Evolutionary conservation across 1,284 basidiomycete species (phyloP), one percentile per base, ranked within the genome.

Genomic region (Naganishia sp.): DNA sequence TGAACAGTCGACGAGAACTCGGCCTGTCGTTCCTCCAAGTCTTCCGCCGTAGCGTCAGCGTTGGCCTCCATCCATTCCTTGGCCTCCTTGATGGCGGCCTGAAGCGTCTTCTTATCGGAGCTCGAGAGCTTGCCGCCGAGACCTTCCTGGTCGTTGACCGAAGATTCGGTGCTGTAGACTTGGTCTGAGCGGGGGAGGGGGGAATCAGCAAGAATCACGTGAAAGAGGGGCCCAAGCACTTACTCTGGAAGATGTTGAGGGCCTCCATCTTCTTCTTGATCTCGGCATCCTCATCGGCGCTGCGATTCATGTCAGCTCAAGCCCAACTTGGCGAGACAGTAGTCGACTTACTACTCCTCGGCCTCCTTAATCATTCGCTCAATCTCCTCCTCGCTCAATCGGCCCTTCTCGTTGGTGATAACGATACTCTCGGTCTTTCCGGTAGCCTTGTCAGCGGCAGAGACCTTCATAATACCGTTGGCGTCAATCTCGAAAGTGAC

Each of bases 401-500:
- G 89, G 66, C 90, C 90, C 67, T 74, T 72, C 75, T 90, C 88
- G 66, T 92, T 92, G 71, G 86, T 92, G 80, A 93, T 93, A 46
- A 89, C 90, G 77, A 94, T 92, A 18, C 87, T 89, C 80, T 93
- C 88, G 16, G 87, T 87, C 81, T 93, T 94, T 76, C 92, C 92
- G 77, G 90, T 94, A 79, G 89, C 92, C 88, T 94, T 95, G 81
- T 94, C 93, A 55, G 86, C 83, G 21, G 92, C 93, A 57, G 85
- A 85, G 56, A 94, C 91, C 79, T 89, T 91, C 86, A 94, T 87
- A 76, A 91, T 92, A 84, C 91, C 90, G 78, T 93, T 93, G 75
- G 90, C 89, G 75, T 95, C 92, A 78, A 95, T 90, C 83, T 95
- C 92, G 78, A 95, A 95, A 25, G 89, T 88, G 66, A 96, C 93